A percentile compares a stretch with the other conserved stretches of the same genome.
These are phyloP conservation scores for Tolypocladium sp. DNA, from an alignment of 2,329 filamentous ascomycete genomes.

Conservation along the genomic window DNA sequence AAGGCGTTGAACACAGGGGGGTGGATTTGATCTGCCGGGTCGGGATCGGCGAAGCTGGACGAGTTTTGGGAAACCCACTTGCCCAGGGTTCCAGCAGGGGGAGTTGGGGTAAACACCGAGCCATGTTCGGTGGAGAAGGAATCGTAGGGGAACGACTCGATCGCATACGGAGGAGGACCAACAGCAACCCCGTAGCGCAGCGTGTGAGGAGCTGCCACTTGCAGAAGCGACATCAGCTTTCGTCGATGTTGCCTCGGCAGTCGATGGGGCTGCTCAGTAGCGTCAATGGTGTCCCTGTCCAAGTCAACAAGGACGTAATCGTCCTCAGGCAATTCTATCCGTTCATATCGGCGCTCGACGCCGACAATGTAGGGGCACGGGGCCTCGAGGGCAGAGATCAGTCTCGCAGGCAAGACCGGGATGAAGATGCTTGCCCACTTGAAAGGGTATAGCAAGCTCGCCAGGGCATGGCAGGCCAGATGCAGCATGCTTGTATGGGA, in stretches of 20 bases:
- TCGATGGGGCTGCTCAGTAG: constrained; percentile 65
- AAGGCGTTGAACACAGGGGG: constrained; percentile 87
- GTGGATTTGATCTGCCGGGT: constrained; percentile 38
- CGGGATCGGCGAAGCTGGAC: constrained; percentile 68
- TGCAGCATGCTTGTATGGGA: constrained; percentile 96
- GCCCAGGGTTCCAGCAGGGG: constrained; percentile 63
- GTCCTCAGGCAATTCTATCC: constrained; percentile 79
- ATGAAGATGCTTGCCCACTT: constrained; percentile 95
- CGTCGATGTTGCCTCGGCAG: constrained; percentile 82
- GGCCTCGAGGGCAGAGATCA: constrained; percentile 85
- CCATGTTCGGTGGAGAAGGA: constrained; percentile 82
- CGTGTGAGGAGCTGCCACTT: constrained; percentile 84
- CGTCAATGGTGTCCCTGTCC: constrained; percentile 83
- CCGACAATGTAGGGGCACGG: constrained; percentile 97
- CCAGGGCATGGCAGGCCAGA: constrained; percentile 79
- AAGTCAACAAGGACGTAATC: constrained; percentile 94
- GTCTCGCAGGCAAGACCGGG: constrained; percentile 75
- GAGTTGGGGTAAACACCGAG: constrained; percentile 64
- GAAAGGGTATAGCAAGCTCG: constrained; percentile 78
- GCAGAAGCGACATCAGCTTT: constrained; percentile 80
- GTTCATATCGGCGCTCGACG: constrained; percentile 85
- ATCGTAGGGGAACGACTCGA: constrained; percentile 87
- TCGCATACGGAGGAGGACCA: constrained; percentile 86
- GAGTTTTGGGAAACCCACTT: constrained; percentile 89
- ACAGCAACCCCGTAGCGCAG: constrained; percentile 74